Conservation (phyloP, 2,329 filamentous ascomycete species). For the Zarea fungicola region DNA sequence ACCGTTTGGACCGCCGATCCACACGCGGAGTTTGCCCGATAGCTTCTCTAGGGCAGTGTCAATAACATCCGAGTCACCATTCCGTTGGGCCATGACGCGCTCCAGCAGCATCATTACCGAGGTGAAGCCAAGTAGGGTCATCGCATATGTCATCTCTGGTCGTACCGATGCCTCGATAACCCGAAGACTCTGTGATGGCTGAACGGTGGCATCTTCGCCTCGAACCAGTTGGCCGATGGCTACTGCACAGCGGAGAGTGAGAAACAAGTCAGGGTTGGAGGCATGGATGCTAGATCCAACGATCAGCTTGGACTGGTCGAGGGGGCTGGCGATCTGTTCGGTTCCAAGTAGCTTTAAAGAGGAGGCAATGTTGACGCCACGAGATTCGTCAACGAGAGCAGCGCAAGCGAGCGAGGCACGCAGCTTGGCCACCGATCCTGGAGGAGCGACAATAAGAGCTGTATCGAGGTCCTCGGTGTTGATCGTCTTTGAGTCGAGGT, state of each 20-base stretch:
- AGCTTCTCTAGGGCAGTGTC: slow-evolving; percentile 48
- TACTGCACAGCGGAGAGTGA: slow-evolving; percentile 56
- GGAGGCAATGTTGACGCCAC: slow-evolving; percentile 50
- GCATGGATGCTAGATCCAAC: slow-evolving; percentile 40
- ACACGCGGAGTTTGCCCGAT: slow-evolving; percentile 53
- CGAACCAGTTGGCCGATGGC: slow-evolving; percentile 54
- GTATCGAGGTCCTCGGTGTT: slow-evolving; percentile 51
- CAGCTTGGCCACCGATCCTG: slow-evolving; percentile 65
- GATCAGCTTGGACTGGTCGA: slow-evolving; percentile 31
- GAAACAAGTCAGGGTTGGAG: slow-evolving; percentile 47
- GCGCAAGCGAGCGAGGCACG: slow-evolving; percentile 56
- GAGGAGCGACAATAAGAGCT: slow-evolving; percentile 69
- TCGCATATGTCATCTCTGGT: slow-evolving; percentile 33
- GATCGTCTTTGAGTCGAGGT: slow-evolving; percentile 39
- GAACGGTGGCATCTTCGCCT: slow-evolving; percentile 27
- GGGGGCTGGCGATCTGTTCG: slow-evolving; percentile 22
- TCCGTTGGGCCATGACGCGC: slow-evolving; percentile 41
- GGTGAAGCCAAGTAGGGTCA: slow-evolving; percentile 56
- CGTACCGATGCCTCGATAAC: slow-evolving; percentile 47
- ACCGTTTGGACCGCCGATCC: slow-evolving; percentile 51
- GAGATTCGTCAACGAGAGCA: slow-evolving; percentile 48
- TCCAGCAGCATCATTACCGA: slow-evolving; percentile 56
- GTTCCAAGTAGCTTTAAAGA: slow-evolving; percentile 46
- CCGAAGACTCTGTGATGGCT: slow-evolving; percentile 37
- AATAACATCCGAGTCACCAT: slow-evolving; percentile 40